Evolutionary conservation across 192 early-diverging fungal species (phyloP), one percentile per base, ranked within the genome.

Genomic region (Paraglomus occultum): DNA sequence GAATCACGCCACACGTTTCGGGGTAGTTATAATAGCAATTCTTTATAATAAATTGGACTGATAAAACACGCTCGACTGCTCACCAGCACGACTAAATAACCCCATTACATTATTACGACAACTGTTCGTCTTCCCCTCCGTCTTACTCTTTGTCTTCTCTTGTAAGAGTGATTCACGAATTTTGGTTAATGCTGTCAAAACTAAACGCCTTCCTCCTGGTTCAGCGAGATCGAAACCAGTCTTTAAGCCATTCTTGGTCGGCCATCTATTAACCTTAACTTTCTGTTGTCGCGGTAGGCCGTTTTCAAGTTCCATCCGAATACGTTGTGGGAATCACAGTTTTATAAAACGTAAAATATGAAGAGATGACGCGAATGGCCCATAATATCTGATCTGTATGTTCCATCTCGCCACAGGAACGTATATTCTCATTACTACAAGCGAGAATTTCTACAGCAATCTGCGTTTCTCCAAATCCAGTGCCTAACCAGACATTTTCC

Each of bases 281-380:
- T 38, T 6, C 39, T 14, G 1, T 60, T 60, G 43, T 66, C n/a
- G 40, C 18, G 39, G 58, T 60, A 60, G 45, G 45, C 58, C 58
- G 18, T 9, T 12, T 44, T n/a, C 11, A 60, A 60, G 58, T 60
- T 60, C 39, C 2, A 18, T 18, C 58, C 58, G 51, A 60, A 60
- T 60, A 60, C 45, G 6, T 15, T 60, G 58, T 39, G 14, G 58
- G 8, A 17, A 60, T 60, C 39, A 8, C 0, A 14, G 39, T 39
- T 18, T 60, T 60, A 18, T 60, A 60, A 60, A 60, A 60, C 5
- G 58, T 60, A 39, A 59, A 6, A 59, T 59, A 59, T 39, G 57
- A 4, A 39, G 57, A 59, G 31, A 59, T n/a, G 1, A 38, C 31
- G 1, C 57, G 18, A 38, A 59, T 18, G 6, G 57, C 57, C 38